Evolutionary conservation across 2,329 filamentous ascomycete genomes (phyloP), one percentile per base, ranked within the genome.

Genomic region (Xylariales sp.): DNA sequence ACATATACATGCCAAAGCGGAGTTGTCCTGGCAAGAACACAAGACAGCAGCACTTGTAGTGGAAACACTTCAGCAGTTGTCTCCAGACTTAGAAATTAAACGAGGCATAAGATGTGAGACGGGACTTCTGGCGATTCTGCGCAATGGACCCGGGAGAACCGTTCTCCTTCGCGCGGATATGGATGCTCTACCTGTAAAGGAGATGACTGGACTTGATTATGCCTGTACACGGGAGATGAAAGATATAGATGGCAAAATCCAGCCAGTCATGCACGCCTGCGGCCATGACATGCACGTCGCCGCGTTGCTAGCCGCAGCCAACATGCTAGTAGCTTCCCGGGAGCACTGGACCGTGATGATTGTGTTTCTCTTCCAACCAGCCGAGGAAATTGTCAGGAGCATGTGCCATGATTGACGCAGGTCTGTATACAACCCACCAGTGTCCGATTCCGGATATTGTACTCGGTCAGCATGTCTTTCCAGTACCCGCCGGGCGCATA

Each of bases 211-310:
- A 5, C 60, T 75, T 1, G 56, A 62, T 5, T 75, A 74, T 47
- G 61, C 67, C 5, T 72, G 67, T 48, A 61, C 43, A 47, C 42
- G 53, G 48, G 38, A 40, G 8, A 63, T 65, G 51, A 59, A 58
- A 21, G 67, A 72, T 45, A 40, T 54, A 3, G 65, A 73, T 7
- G 75, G 74, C 0, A 53, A 62, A 0, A 60, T 66, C 38, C 70
- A 70, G 37, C 72, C 74, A 0, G 73, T 81, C 0, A 84, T 85
- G 80, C 81, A 85, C 55, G 80, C 79, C 16, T 85, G 80, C 53
- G 81, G 81, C 0, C 81, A 85, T 49, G 79, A 83, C 47, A 76
- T 81, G 62, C 80, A 85, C 51, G 74, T 83, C 18, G 68, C 76
- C 0, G 62, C 63, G 21, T 61, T 84, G 4, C 62, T 85, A 2